Base-by-base conservation (phyloP, 176 grass and related monocot genomes). In the Chloris gayana region DNA sequence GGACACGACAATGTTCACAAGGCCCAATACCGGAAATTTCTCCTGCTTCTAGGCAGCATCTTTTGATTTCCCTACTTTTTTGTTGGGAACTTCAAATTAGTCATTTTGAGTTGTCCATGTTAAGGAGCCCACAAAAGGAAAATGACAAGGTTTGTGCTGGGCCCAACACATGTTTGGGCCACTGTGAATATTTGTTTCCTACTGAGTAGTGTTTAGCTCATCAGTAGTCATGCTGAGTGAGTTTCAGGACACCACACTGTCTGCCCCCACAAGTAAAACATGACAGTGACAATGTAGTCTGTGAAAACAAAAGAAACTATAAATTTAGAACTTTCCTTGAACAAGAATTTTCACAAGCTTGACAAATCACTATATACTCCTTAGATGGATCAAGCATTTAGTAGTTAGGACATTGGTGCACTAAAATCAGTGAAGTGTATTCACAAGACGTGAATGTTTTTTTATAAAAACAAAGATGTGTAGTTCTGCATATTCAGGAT, bases 121-220 rank as follows among this genome's bases (percentile, higher is more conserved):
- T 89, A 81, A 70, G 87, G 87, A 84, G 72, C 77, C 77, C 87
- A 76, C 77, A 85, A 81, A 79, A 80, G 87, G 87, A 70, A 88
- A 70, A 62, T 70, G 76, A 53, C 82, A 70, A 70, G 15, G 70
- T 69, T 75, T 66, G 57, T 74, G 64, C 70, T 84, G 76, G 70
- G 32, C 63, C 87, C 87, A 41, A 69, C 67, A 70, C 53, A 54
- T 45, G 63, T 54, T 66, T 73, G 69, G 32, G 9, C 64, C 76
- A 54, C 25, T 45, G 32, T 88, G 71, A 64, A 54, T 70, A 57
- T 80, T 84, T 79, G 75, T 69, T 80, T 44, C 81, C 37, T 69
- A n/a, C n/a, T n/a, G n/a, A n/a, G n/a, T n/a, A 63, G 72, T 37
- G 78, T 76, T 69, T 69, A 9, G 54, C 54, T 57, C 7, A 57